Evolutionary conservation across 768 basidiomycete genomes (phyloP), one percentile per base, ranked within the genome.

Genomic region (Mycena olivaceomarginata): DNA sequence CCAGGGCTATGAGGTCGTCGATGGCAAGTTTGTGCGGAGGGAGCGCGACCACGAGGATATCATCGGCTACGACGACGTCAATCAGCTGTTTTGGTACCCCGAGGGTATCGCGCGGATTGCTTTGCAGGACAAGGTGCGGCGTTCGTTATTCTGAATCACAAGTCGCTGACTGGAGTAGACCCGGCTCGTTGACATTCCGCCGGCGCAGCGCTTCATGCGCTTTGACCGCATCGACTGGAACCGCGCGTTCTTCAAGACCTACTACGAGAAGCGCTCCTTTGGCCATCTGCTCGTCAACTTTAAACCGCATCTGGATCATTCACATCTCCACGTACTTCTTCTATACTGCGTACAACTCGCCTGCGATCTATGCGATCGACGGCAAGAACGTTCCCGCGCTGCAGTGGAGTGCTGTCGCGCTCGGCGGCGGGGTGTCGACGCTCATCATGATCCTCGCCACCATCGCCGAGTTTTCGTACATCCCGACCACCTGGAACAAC

Each of bases 1-100:
- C 85, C 98, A 99, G 83, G 98, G 97, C 0, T 99, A 99, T 85
- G 98, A 99, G 85, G 95, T 98, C 45, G 91, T 96, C n/a, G 98
- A 99, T 82, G 97, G 97, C 63, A 96, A 96, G 86, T 99, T 98
- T 85, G 95, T 99, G 46, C 91, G 97, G 82, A 91, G 95, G 82
- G 98, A 99, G 89, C 90, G 89, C 82, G 98, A 99, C 82, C 98
- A 99, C 83, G 93, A 96, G 71, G 90, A 93, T 77, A 97, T 99
- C 82, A 98, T 99, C 82, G 98, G 98, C 5, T 99, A 99, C 82
- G 98, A 99, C 85, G 98, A 99, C 86, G 94, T 99, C 78, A 99
- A 99, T 83, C 98, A 99, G 85, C 86, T 99, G 63, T 99, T 99
- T 86, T 99, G 98, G 98, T 99, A 99, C 84, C 98, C 98, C 5